Evolutionary conservation across 495 filamentous ascomycete genomes (phyloP).

Genomic region (Parachaetomium inaequale): DNA sequence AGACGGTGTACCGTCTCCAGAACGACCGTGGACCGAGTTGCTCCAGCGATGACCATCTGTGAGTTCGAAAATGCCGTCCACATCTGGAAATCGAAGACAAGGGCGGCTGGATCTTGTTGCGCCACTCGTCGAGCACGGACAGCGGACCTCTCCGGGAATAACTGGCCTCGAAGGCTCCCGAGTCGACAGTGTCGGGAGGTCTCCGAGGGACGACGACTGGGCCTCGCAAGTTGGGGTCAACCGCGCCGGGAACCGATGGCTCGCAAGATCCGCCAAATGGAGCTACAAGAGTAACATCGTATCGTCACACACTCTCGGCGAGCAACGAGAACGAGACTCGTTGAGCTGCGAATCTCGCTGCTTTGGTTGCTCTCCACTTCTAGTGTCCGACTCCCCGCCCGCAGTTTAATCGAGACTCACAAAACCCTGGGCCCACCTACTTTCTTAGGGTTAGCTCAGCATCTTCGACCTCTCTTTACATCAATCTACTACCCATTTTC

Average conservation of each 20-base stretch:
- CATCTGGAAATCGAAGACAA: not conserved
- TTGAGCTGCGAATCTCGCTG: not conserved
- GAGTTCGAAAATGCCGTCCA: not conserved
- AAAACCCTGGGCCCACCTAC: too few species aligned
- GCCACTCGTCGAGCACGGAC: not conserved
- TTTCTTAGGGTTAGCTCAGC: too few species aligned
- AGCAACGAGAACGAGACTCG: not conserved
- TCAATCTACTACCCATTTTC: too few species aligned
- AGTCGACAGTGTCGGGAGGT: not conserved
- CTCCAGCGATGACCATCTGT: not conserved
- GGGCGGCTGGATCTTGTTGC: not conserved
- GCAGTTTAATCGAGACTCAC: too few species aligned
- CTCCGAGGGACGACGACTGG: too few species aligned
- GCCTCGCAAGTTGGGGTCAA: too few species aligned
- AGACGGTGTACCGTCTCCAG: not conserved
- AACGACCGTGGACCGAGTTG: not conserved
- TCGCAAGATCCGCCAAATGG: too few species aligned
- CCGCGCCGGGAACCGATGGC: too few species aligned
- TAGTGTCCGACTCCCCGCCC: too few species aligned
- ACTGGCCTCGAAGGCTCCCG: not conserved
- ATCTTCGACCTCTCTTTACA: too few species aligned
- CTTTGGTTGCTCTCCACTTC: too few species aligned
- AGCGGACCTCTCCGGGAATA: not conserved
- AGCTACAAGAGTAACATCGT: too few species aligned
- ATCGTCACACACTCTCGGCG: not conserved